Base-by-base conservation (phyloP, 192 early-diverging fungal species). In the Rhizophagus clarus region DNA sequence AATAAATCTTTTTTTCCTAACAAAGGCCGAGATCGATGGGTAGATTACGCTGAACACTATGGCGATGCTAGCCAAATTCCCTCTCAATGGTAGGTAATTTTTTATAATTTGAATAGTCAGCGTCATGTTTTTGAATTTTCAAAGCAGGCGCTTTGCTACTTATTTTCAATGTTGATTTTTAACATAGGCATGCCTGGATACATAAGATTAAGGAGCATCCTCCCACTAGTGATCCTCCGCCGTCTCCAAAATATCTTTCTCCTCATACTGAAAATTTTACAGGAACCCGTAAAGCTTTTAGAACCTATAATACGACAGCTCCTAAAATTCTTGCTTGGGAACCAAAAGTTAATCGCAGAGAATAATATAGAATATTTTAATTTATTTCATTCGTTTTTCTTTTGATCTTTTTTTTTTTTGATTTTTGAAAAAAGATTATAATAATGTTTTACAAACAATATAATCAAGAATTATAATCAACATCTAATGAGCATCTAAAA, bases 1-100 rank as follows among this genome's bases (percentile, higher is more conserved):
- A 22, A 14, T 31, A 15, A 20, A 9, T 69, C 22, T 67, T 31
- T 17, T 63, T 61, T 61, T 34, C 49, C 45, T 70, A 37, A 74
- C 37, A 28, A 82, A 92, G 90, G 88, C 76, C 93, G 94, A 83
- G 93, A 89, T 82, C 92, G 94, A 79, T 95, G 94, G 94, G 88
- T 92, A 74, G 80, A 94, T 63, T 91, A 90, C 22, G 91, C 87
- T 49, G 76, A 84, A 79, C 74, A 82, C 49, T 83, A 76, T 51
- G 74, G 82, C 29, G 83, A 88, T 51, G 87, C 91, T 47, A 87
- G 84, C 62, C 88, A 92, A 83, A 89, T 95, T 69, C 87, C 93
- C 31, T 87, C 94, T 68, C 90, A 90, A 84, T 95, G 94, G 94
- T 92, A 87, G 62, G 31, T 61, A 12, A 9, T 68, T 37, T 45